phyloP scores from a whole-genome alignment of 2,329 filamentous ascomycete genomes.

The Endoconidiophora polonica region DNA sequence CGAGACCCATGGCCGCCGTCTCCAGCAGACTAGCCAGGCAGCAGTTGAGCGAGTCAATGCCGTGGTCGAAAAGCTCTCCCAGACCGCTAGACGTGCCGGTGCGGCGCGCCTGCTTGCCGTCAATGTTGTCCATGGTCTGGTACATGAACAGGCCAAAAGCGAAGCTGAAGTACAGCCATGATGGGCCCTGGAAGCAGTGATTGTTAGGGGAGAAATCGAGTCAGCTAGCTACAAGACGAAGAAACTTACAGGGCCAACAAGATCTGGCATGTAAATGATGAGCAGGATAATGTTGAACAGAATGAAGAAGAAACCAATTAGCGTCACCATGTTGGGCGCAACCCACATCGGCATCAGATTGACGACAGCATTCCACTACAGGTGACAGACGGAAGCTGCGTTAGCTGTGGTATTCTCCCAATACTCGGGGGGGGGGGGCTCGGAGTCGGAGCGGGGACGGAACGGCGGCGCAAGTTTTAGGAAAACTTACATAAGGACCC shows the following conservation, averaged over 20 bases:
- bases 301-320: constrained; percentile 90
- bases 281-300: constrained; percentile 62
- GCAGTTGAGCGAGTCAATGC: constrained; percentile 95
- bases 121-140: constrained; percentile 97
- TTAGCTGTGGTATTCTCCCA: too few species aligned
- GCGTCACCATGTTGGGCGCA: constrained; percentile 92
- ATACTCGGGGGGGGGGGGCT: too few species aligned
- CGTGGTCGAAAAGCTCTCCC: constrained; percentile 95
- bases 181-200: constrained; percentile 43
- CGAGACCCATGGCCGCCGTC: constrained; percentile 83
- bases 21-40: constrained; percentile 82
- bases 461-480: constrained; percentile 4
- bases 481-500: constrained; percentile 70
- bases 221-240: too few species aligned
- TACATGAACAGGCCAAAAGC: constrained; percentile 96
- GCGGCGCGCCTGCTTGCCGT: constrained; percentile 89
- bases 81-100: constrained; percentile 90
- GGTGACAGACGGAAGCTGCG: constrained; percentile 6
- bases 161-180: constrained; percentile 93
- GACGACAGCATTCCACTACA: constrained; percentile 91
- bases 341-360: constrained; percentile 88
- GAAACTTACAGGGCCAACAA: constrained; percentile 63
- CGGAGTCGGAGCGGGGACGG: neutral
- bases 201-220: constrained; percentile 5
- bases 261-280: constrained; percentile 70